phyloP scores from a whole-genome alignment of 805 yeast genomes.

The Allodekkera sacchari region DNA sequence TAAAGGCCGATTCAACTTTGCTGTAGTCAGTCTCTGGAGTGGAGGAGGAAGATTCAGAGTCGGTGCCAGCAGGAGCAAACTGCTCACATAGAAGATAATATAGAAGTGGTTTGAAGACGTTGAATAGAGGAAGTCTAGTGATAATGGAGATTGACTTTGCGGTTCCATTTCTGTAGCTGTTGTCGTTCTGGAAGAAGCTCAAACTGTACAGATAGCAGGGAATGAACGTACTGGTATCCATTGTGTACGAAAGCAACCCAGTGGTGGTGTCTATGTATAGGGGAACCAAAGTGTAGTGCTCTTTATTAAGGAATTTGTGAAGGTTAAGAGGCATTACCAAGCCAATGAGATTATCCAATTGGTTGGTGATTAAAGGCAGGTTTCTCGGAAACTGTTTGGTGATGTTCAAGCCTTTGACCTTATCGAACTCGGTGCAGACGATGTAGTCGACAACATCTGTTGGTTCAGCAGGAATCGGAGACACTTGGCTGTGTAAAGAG shows the following conservation, averaged over 20 bases:
- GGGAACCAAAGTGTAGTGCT: slow-evolving; percentile 51
- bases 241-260: slow-evolving; percentile 11
- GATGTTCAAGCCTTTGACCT: slow-evolving; percentile 62
- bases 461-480: no score
- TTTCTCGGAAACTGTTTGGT: slow-evolving; percentile 49
- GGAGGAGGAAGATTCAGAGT: no score
- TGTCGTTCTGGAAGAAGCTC: slow-evolving; percentile 21
- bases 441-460: slow-evolving; percentile 16
- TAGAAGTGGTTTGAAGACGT: slow-evolving; percentile 40
- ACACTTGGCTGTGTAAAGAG: no score
- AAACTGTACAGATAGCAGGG: slow-evolving; percentile 21
- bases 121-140: slow-evolving; percentile 35
- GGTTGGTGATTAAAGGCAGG: slow-evolving; percentile 58
- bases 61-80: slow-evolving; percentile 20
- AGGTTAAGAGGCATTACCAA: slow-evolving; percentile 29
- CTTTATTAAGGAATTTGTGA: slow-evolving; percentile 34
- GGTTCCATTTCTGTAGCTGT: slow-evolving; percentile 31
- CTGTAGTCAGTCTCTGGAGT: slow-evolving; percentile 4
- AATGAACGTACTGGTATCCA: slow-evolving; percentile 7
- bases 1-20: slow-evolving; percentile 7
- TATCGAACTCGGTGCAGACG: slow-evolving; percentile 72
- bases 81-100: slow-evolving; percentile 36
- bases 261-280: slow-evolving; percentile 27
- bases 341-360: slow-evolving; percentile 25
- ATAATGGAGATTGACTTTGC: slow-evolving; percentile 39